Base-by-base conservation (phyloP, 495 filamentous ascomycete species). In the Xylaria grammica region DNA sequence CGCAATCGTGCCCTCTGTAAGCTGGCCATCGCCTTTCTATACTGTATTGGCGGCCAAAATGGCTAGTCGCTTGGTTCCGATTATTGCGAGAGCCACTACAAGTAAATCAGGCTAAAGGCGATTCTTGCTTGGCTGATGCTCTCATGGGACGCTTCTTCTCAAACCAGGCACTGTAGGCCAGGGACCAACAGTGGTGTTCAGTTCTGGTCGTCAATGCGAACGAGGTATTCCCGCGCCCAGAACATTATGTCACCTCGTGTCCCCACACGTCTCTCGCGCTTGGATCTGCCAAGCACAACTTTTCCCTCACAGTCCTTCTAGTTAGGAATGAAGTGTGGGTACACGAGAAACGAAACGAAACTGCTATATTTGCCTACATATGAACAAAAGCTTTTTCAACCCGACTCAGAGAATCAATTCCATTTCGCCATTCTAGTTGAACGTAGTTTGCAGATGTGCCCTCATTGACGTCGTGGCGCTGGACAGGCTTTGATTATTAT, bases 11-110 rank as follows among this genome's bases (percentile, higher is more conserved):
- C 51, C 20, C 32, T 53, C 50, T 19, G 20, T 17, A 34, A 38
- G 29, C 51, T 50, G 17, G 51, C 20, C 60, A 26, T 22, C 34
- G 60, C 32, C 51, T 48, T 38, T 45, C 45, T 29, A 20, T 5
- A 27, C 40, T 29, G 27, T 29, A 29, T 48, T 44, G 51, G 50
- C 50, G 29, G 29, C 60, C 60, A 55, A 2, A 20, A 17, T 29
- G 8, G 19, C 50, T 40, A 46, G 29, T 55, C 60, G 40, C 51
- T 42, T 54, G 60, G 60, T 63, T 63, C 60, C 52, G 60, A 55
- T 55, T 6, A 38, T 63, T 55, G 29, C 6, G 5, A 24, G 38
- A 26, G 40, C 60, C 60, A 54, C 20, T 54, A 38, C 34, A 54
- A 42, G n/a, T 34, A n/a, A 32, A 53, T 53, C 60, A 48, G 60